Evolutionary conservation across 202 grass and related monocot genomes (phyloP).

Genomic region (Miscanthus sacchariflorus): DNA sequence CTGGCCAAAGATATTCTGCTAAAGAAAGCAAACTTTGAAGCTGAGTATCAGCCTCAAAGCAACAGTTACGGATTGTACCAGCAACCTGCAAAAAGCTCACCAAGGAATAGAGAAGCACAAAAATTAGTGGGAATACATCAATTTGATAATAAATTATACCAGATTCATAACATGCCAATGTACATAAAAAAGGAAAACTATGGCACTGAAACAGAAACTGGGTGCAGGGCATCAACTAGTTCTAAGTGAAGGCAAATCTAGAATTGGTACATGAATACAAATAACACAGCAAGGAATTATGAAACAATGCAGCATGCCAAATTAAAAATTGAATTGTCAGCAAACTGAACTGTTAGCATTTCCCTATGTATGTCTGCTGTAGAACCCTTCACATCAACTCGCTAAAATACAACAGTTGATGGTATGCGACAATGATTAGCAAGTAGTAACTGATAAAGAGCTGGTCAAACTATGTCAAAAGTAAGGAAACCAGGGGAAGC

Average conservation of each 20-base stretch:
- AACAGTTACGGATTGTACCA: constrained; percentile 92
- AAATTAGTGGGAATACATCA: background rate
- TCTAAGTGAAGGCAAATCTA: constrained; percentile 2
- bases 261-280: background rate
- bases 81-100: constrained; percentile 64
- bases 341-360: constrained; percentile 18
- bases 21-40: constrained; percentile 83
- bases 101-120: background rate
- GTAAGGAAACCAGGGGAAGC: background rate
- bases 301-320: constrained; percentile 13
- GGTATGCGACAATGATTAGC: constrained; percentile 3
- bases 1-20: constrained; percentile 97
- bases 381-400: background rate
- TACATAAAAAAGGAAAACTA: background rate
- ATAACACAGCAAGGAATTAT: constrained; percentile 6
- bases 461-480: background rate
- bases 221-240: background rate
- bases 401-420: constrained; percentile 30
- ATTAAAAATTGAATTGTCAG: constrained; percentile 29
- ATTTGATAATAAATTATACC: constrained; percentile 13
- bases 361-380: background rate
- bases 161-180: background rate
- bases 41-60: constrained; percentile 95
- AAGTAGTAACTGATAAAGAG: background rate
- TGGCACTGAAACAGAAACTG: background rate